Base-by-base conservation (phyloP, 2,329 filamentous ascomycete genomes). In the Lithohypha guttulata region DNA sequence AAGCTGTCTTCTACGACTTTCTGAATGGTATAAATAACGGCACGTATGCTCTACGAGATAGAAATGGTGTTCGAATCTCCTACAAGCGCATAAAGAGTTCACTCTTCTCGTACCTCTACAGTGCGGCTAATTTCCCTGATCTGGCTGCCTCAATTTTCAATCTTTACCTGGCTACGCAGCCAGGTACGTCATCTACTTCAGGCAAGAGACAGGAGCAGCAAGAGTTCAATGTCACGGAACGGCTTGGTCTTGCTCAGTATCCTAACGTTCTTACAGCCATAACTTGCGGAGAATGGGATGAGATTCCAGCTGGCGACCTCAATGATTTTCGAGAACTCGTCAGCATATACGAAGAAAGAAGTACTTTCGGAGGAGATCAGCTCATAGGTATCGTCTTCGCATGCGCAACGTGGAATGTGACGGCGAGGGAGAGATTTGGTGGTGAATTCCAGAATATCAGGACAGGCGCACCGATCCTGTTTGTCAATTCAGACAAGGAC, bases 401-500 rank as follows among this genome's bases (percentile, higher is more conserved):
- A 20, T 37, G 34, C 34, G 32, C 48, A 2, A 40, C 42, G 18
- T 53, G 50, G 51, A 37, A 44, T 14, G 42, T 51, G 7, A 36
- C 48, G 1, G 39, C 51, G 13, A 46, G 47, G 14, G 50, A 52
- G 32, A 35, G 44, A 19, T 52, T 50, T 26, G 27, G 35, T 17
- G 50, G 50, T 10, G 39, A 45, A 10, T 52, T 53, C 31, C 22
- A 51, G 7, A 17, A 29, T 26, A 48, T 49, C 11, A 43, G 43
- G 25, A 49, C 48, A 5, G 46, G 43, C 34, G 46, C 44, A 21
- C 53, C 52, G 2, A 29, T 53, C 11, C 45, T 55, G 11, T 40
- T 54, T 18, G 40, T 53, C 13, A 50, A 50, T 5, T 52, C 49
- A 20, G 45, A 44, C 3, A 44, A 44, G n/a, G 52, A 55, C 21